phyloP scores from a whole-genome alignment of 139 green algal species.

The Coelastrella sp. region DNA sequence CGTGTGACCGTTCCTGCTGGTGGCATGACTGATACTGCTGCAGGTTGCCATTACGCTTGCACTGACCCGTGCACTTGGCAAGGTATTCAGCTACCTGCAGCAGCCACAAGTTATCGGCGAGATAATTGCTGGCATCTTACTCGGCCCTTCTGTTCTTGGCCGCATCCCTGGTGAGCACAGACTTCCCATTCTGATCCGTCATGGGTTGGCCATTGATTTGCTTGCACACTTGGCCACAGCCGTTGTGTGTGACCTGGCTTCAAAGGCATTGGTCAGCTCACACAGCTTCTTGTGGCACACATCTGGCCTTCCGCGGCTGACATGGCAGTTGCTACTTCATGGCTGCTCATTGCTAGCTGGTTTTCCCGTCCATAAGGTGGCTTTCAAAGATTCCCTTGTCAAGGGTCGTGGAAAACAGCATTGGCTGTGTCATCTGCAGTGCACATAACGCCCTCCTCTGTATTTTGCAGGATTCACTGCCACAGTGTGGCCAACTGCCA shows the following conservation, averaged over 20 bases:
- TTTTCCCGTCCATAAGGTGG: not conserved
- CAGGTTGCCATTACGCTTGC: constrained; percentile 46
- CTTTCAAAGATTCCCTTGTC: not conserved
- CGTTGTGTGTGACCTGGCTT: not conserved
- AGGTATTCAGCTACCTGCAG: constrained; percentile 30
- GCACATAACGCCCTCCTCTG: not conserved
- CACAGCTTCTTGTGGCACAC: no score
- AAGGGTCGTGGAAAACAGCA: not conserved
- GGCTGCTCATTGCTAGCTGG: no score
- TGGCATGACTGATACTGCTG: not conserved
- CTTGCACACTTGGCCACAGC: not conserved
- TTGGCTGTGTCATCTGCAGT: not conserved
- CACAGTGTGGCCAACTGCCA: constrained; percentile 34
- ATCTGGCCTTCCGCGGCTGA: no score
- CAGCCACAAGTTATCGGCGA: constrained; percentile 46
- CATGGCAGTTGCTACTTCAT: no score
- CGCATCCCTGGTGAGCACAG: constrained; percentile 23
- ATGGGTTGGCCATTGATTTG: not conserved
- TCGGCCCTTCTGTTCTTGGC: constrained; percentile 40
- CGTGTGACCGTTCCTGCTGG: not conserved
- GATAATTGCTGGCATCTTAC: constrained; percentile 45
- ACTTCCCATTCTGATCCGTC: not conserved
- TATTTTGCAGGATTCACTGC: constrained; percentile 37
- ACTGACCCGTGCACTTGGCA: constrained; percentile 33
- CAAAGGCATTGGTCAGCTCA: not conserved